Conservation (phyloP, 2,329 filamentous ascomycete species). For the Phialophora chinensis region DNA sequence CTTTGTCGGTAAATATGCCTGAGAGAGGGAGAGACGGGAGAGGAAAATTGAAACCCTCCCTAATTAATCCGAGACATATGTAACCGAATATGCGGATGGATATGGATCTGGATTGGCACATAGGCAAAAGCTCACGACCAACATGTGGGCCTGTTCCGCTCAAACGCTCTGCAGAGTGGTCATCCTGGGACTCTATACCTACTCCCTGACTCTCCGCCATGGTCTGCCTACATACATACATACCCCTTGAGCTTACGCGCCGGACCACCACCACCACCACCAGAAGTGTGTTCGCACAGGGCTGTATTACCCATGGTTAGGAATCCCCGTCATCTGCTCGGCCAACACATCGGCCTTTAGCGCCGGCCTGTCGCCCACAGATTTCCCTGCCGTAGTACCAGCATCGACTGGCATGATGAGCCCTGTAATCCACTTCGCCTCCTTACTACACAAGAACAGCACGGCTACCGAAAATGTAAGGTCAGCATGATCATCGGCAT, state of each 20-base stretch:
- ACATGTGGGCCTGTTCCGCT: background rate
- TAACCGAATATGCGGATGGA: background rate
- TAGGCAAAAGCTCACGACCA: too few relatives aligned
- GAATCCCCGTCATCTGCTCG: slow-evolving; percentile 27
- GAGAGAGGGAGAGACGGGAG: background rate
- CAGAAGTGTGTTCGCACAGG: background rate
- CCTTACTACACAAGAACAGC: slow-evolving; percentile 24
- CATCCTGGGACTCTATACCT: too few relatives aligned
- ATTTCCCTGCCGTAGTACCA: slow-evolving; percentile 24
- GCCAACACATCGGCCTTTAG: slow-evolving; percentile 23
- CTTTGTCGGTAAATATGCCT: slow-evolving; percentile 41
- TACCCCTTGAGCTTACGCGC: too few relatives aligned
- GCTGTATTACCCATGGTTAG: slow-evolving; percentile 7
- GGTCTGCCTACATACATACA: too few relatives aligned
- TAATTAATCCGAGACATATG: background rate
- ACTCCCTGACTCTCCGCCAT: too few relatives aligned
- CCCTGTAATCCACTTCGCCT: slow-evolving; percentile 30
- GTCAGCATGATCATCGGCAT: background rate
- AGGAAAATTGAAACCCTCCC: too few relatives aligned
- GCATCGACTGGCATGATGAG: slow-evolving; percentile 31
- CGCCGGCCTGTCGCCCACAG: slow-evolving; percentile 17
- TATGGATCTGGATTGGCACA: background rate
- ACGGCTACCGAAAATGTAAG: background rate
- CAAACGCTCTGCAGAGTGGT: background rate
- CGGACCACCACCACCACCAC: too few relatives aligned